Evolutionary conservation across 2,329 filamentous ascomycete species (phyloP).

Genomic region (Pseudogymnoascus sp.): DNA sequence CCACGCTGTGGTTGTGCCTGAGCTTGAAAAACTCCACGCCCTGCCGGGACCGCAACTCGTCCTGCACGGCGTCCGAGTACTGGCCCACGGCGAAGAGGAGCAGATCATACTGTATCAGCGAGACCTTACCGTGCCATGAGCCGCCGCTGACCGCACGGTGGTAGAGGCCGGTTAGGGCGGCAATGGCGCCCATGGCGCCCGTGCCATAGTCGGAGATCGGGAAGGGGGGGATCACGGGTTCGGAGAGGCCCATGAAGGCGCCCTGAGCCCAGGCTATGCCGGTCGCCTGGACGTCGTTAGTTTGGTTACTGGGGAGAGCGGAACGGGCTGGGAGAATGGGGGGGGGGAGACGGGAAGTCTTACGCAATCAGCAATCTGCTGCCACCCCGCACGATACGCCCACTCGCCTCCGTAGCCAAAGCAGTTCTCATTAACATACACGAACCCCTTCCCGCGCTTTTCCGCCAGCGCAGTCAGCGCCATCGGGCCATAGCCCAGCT

Average conservation of each 20-base stretch:
- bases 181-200: conserved; percentile 62
- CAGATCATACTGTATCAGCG: conserved; percentile 60
- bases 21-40: conserved; percentile 22
- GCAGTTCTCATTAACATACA: conserved; percentile 63
- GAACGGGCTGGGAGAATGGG: background rate
- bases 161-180: conserved; percentile 56
- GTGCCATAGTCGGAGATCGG: conserved; percentile 62
- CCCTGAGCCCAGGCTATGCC: conserved; percentile 56
- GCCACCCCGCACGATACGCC: conserved; percentile 57
- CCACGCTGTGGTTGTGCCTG: conserved; percentile 25
- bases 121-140: conserved; percentile 57
- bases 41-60: conserved; percentile 22
- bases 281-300: conserved; percentile 24
- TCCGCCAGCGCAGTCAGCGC: conserved; percentile 44
- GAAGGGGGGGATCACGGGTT: conserved; percentile 59
- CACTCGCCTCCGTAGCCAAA: conserved; percentile 58
- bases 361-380: conserved; percentile 60
- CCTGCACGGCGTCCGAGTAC: conserved; percentile 45
- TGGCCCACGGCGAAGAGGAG: conserved; percentile 53
- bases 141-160: conserved; percentile 55
- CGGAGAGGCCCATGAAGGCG: conserved; percentile 50
- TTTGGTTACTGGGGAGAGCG: background rate
- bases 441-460: conserved; percentile 50
- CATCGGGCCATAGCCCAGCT: conserved; percentile 54
- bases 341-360: background rate